Percentiles rank a stretch among this genome's conserved stretches.
Conservation (phyloP, 179 eudicot species). For the Drosera spatulata region DNA sequence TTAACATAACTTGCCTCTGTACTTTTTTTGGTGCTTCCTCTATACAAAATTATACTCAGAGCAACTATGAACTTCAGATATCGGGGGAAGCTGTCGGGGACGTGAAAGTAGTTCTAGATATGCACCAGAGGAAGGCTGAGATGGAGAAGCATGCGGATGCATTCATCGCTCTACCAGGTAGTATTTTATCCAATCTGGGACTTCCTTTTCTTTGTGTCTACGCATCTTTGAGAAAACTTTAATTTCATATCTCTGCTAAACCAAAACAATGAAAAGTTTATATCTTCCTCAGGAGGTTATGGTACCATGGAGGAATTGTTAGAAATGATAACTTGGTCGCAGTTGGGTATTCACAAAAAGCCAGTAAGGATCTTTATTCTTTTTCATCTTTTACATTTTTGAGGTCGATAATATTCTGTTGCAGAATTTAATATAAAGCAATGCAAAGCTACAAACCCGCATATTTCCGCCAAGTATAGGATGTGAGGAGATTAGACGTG, state of each 20-base stretch:
- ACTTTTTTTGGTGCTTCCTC: too few relatives aligned
- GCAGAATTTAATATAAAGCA: too few relatives aligned
- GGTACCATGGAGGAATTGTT: constrained; percentile 94
- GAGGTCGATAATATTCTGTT: too few relatives aligned
- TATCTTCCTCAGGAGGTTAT: constrained; percentile 61
- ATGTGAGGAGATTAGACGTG: too few relatives aligned
- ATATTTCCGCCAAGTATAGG: too few relatives aligned
- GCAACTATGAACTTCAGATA: constrained; percentile 34
- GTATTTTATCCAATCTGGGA: too few relatives aligned
- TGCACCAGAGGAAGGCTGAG: constrained; percentile 95
- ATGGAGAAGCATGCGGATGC: constrained; percentile 91
- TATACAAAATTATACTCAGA: too few relatives aligned
- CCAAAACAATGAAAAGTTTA: not conserved
- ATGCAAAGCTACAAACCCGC: too few relatives aligned
- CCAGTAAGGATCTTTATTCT: constrained; percentile 23
- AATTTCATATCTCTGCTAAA: too few relatives aligned
- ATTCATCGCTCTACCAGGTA: constrained; percentile 96
- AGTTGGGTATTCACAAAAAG: constrained; percentile 74
- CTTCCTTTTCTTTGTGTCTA: too few relatives aligned
- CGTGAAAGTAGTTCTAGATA: constrained; percentile 70
- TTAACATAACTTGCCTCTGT: too few relatives aligned
- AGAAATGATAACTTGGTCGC: constrained; percentile 92
- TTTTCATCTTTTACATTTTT: not conserved
- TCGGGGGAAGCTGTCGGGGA: constrained; percentile 90
- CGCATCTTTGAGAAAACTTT: too few relatives aligned